Base-by-base conservation (phyloP, 345 rosid species). In the Acer saccharum region DNA sequence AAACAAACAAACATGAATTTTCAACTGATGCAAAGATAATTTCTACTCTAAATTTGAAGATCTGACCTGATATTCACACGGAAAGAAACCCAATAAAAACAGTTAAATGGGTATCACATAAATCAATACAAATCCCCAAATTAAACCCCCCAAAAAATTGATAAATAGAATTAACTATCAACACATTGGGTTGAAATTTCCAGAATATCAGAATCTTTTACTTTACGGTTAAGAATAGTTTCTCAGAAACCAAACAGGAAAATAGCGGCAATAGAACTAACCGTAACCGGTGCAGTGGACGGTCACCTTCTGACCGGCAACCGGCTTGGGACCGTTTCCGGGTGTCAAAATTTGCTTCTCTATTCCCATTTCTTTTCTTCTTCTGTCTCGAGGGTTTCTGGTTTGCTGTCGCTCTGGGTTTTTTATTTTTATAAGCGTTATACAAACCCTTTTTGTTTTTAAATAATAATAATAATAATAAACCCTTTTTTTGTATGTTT, bases 201-300 rank as follows among this genome's bases (percentile, higher is more conserved):
- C 10, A 57, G 46, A 17, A 21, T 35, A 21, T 27, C 16, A 46
- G 65, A 63, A 16, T 39, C 1, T 60, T 61, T 32, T 12, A 54
- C 0, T 64, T 29, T 12, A 20, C 25, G 20, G 64, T 60, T 20
- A 58, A 6, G 9, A 9, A 44, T 35, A 74, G 18, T 27, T 18
- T 46, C 62, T n/a, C 3, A 7, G 11, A 17, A 74, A 23, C 46
- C 52, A 62, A 70, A 23, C 10, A 54, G 29, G 25, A 54, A 43
- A 75, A 50, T 43, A 5, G 35, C 54, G 0, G 70, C 80, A 78
- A 54, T 25, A 64, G 55, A 74, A 74, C 60, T 35, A 68, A 90
- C 92, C 94, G 64, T 80, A 90, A 67, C 92, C 94, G 14, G 94
- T 90, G 88, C 94, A 90, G 73, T 90, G 91, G 70, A 90, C 92